Percentiles rank a stretch among this genome's conserved stretches.
phyloP scores from a whole-genome alignment of 2,329 filamentous ascomycete genomes.

The Aspergillus sergii region DNA sequence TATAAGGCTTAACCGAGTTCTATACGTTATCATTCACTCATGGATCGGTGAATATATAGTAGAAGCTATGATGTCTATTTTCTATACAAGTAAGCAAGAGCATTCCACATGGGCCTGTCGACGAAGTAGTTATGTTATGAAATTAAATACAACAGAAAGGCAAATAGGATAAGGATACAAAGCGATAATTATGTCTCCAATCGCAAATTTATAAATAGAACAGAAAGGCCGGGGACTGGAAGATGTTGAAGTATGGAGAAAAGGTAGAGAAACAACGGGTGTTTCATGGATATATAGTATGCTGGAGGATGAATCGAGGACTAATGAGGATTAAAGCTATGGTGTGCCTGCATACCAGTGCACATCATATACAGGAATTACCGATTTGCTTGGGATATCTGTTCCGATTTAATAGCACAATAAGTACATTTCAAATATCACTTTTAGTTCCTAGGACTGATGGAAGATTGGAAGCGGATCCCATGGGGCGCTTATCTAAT shows the following conservation, averaged over 20 bases:
- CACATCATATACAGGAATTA: not conserved
- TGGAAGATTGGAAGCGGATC: slow-evolving; percentile 7
- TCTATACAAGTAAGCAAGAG: not conserved
- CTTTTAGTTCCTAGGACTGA: not conserved
- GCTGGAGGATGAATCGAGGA: not conserved
- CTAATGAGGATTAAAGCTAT: not conserved
- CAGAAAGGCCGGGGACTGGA: not conserved
- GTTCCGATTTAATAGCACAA: not conserved
- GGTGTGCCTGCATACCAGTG: slow-evolving; percentile 6
- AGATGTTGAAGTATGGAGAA: not conserved
- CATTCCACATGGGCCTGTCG: not conserved
- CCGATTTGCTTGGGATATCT: not conserved
- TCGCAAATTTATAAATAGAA: not conserved
- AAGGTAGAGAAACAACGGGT: not conserved
- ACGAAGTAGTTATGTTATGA: not conserved
- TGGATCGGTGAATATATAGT: not conserved
- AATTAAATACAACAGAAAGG: not conserved
- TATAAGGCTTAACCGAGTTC: not conserved
- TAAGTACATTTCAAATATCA: not conserved
- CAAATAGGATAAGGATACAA: not conserved
- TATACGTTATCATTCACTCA: not conserved
- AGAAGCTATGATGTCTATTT: not conserved
- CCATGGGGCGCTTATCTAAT: slow-evolving; percentile 31
- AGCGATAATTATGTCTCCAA: not conserved
- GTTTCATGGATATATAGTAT: not conserved